Evolutionary conservation across 1,284 basidiomycete genomes (phyloP), one percentile per base, ranked within the genome.

Genomic region (Marasmius oreades): DNA sequence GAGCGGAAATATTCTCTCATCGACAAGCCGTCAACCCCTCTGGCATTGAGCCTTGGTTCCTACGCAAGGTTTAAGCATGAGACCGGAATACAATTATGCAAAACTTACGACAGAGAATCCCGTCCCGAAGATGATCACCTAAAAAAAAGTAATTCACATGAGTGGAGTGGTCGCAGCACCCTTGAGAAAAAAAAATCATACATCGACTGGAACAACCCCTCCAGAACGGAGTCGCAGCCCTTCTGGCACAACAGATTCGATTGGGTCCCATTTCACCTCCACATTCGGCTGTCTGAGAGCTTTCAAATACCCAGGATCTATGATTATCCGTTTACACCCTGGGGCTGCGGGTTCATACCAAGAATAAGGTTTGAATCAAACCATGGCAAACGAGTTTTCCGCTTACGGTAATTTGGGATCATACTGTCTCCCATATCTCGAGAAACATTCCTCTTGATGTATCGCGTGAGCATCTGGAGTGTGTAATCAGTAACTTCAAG

Each of bases 241-340:
- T 22, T 74, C 69, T 55, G 75, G 70, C 1, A 74, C 72, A 42
- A 81, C 62, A 31, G 64, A 63, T 22, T 73, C 70, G 62, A 82
- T 80, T 8, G 65, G 65, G 31, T 76, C 74, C 71, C 77, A 80
- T 20, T 66, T 67, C 33, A 85, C 61, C 31, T 69, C 68, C 28
- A 86, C 78, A 62, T 86, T 86, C 5, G 78, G 73, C 51, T 71
- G 71, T 54, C 80, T 69, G 37, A 86, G 68, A 34, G 73, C 70
- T 34, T 75, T 67, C 26, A 85, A 70, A 61, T 83, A 85, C 10
- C 73, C 76, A 12, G 80, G 77, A 61, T 85, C 79, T 48, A 80
- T 67, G 24, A 85, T 78, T 14, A 84, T 74, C 26, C 82, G 73
- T 62, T 82, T 84, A 65, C 81, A 84, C 46, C 80, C 79, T 20